Percentiles rank a stretch among this genome's conserved stretches.
These are phyloP conservation scores for Incumbomyces lentus DNA, from an alignment of 2,329 filamentous ascomycete genomes.

Conservation along the genomic window DNA sequence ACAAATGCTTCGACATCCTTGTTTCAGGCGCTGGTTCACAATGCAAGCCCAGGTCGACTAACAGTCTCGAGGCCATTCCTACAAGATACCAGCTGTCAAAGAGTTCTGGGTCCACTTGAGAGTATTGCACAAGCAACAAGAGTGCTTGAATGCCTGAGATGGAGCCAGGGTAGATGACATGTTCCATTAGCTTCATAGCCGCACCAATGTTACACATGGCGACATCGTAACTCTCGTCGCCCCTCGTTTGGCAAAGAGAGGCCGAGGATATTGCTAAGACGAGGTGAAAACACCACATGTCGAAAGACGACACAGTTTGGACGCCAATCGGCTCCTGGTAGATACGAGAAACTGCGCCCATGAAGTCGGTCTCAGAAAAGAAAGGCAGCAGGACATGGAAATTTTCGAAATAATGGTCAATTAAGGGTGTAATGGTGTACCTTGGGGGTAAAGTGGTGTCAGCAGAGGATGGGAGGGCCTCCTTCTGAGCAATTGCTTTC, in stretches of 20 bases:
- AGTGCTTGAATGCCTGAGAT: slow-evolving; percentile 79
- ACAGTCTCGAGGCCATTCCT: slow-evolving; percentile 76
- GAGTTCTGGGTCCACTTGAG: slow-evolving; percentile 78
- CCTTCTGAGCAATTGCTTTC: slow-evolving; percentile 68
- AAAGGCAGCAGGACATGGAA: slow-evolving; percentile 71
- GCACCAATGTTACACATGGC: slow-evolving; percentile 51
- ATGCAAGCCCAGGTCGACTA: slow-evolving; percentile 83
- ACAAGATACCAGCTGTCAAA: slow-evolving; percentile 93
- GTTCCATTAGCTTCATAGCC: slow-evolving; percentile 68
- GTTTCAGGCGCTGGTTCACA: slow-evolving; percentile 73
- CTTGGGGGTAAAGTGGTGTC: slow-evolving; percentile 58
- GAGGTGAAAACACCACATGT: slow-evolving; percentile 82
- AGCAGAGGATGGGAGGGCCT: slow-evolving; percentile 54
- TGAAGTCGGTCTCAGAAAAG: slow-evolving; percentile 69
- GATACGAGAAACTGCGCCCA: slow-evolving; percentile 67
- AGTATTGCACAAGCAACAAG: slow-evolving; percentile 75
- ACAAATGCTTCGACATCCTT: slow-evolving; percentile 53
- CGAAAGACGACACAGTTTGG: slow-evolving; percentile 43
- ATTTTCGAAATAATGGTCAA: slow-evolving; percentile 77
- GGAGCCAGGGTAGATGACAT: slow-evolving; percentile 75
- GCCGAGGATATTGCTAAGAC: slow-evolving; percentile 74
- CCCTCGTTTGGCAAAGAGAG: slow-evolving; percentile 57
- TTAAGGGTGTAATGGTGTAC: slow-evolving; percentile 55
- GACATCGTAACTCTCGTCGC: slow-evolving; percentile 53
- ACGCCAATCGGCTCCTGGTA: slow-evolving; percentile 48